Percentiles rank a stretch among this genome's conserved stretches.
phyloP scores from a whole-genome alignment of 2,329 filamentous ascomycete genomes.

The Aspergillus felis region DNA sequence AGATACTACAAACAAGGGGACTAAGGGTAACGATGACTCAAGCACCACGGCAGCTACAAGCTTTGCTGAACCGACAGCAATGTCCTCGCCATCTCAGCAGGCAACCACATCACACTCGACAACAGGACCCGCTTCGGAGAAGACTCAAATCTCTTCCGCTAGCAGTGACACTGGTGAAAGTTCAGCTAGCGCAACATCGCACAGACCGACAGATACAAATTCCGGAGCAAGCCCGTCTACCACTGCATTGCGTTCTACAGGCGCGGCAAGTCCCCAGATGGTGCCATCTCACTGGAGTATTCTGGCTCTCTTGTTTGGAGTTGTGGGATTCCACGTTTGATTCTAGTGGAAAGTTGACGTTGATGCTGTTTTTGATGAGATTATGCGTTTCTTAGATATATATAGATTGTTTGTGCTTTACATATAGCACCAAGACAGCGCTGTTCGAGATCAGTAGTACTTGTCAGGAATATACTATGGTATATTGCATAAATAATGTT shows the following conservation, averaged over 20 bases:
- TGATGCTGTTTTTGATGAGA: no score
- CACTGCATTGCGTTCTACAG: neutral
- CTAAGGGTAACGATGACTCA: no score
- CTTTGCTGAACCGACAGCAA: no score
- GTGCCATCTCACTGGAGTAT: neutral
- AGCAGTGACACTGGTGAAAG: neutral
- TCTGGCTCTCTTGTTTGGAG: neutral
- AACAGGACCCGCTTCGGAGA: neutral
- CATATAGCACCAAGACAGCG: no score
- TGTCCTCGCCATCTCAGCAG: neutral
- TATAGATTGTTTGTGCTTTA: neutral
- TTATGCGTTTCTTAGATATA: neutral
- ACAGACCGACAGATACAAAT: neutral
- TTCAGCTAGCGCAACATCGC: neutral
- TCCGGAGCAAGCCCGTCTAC: neutral
- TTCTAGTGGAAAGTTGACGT: no score
- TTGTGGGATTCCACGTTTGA: neutral
- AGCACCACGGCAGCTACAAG: no score
- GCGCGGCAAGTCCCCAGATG: neutral
- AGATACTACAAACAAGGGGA: no score
- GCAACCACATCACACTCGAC: no score
- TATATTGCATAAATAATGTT: no score
- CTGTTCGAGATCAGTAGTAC: no score
- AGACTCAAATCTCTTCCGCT: neutral
- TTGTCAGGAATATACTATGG: no score